Evolutionary conservation across 2,329 filamentous ascomycete species (phyloP), one percentile per base, ranked within the genome.

Genomic region (Xylariaceae sp.): DNA sequence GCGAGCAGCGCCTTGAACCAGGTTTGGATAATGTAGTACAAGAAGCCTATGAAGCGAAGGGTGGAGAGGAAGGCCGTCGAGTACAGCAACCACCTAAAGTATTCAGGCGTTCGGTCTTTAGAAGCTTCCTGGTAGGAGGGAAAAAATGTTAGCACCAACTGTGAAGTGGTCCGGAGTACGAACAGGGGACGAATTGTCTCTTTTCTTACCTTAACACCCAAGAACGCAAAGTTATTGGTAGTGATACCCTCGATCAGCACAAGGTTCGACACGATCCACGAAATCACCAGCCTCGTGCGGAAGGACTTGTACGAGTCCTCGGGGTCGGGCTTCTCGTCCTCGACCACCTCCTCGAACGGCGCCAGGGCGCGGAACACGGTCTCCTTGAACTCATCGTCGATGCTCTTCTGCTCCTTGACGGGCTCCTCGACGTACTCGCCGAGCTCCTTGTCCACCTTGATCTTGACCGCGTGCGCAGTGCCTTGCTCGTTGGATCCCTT

Each of bases 291-390:
- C 61, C 88, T 85, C 22, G 91, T 96, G 72, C 90, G 79, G 89
- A 96, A 96, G 71, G 87, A 91, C 77, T 95, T 95, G 81, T 96
- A 96, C 18, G 87, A 93, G 64, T 96, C 90, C 59, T 96, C 90
- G 38, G 95, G 75, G n/a, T 86, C 86, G 72, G 91, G 93, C 66
- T 84, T 82, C 58, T 89, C 87, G 37, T 80, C 68, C 64, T 93
- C 85, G 45, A 83, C 79, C 2, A 78, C 82, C 41, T 87, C 74
- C 47, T 88, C 78, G 64, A 80, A 94, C 3, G 89, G 88, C 41
- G 84, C 83, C 42, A 96, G 73, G 19, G 90, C 90, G 56, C 91
- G 86, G 71, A 91, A 89, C 49, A 96, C 91, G 1, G 90, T 95
- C 50, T 85, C 77, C 68, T 95, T 89, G 56, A 96, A 96, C 63